A percentile compares a stretch with the other conserved stretches of the same genome.
These are phyloP conservation scores for Decorospora gaudefroyi DNA, from an alignment of 2,329 filamentous ascomycete species.

Conservation along the genomic window DNA sequence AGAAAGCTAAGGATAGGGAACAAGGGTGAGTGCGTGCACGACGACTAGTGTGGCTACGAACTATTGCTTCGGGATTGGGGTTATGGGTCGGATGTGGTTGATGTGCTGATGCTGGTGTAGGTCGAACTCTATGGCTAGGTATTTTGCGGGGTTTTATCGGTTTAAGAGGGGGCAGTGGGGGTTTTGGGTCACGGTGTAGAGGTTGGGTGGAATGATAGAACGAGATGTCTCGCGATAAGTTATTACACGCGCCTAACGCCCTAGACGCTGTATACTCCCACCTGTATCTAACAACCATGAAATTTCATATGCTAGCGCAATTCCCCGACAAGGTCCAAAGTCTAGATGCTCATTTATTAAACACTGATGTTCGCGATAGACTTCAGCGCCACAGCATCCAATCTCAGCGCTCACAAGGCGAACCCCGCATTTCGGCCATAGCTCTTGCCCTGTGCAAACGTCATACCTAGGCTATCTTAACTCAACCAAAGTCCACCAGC, in stretches of 20 bases:
- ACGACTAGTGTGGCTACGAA: too few relatives aligned
- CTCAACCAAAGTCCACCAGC: slow-evolving; percentile 3
- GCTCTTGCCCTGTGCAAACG: slow-evolving; percentile 16
- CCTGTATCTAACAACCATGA: slow-evolving; percentile 1
- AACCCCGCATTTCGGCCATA: slow-evolving; percentile 17
- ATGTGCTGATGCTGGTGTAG: too few relatives aligned
- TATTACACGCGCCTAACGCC: slow-evolving; percentile 29
- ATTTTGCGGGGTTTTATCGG: too few relatives aligned
- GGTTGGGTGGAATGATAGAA: too few relatives aligned
- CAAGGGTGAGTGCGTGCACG: slow-evolving; percentile 20
- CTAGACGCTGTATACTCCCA: slow-evolving; percentile 21
- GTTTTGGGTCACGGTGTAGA: too few relatives aligned
- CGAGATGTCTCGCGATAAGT: background rate
- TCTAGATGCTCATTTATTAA: background rate
- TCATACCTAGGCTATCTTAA: slow-evolving; percentile 13
- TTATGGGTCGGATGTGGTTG: too few relatives aligned
- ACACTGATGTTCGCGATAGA: background rate
- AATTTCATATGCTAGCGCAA: too few relatives aligned
- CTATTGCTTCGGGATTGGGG: too few relatives aligned
- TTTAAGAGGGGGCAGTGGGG: too few relatives aligned
- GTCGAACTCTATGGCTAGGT: too few relatives aligned
- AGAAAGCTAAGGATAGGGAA: slow-evolving; percentile 32
- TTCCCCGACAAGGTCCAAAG: background rate
- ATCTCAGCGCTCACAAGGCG: slow-evolving; percentile 3
- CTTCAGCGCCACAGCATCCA: background rate